Conservation (phyloP, 2,329 filamentous ascomycete genomes). For the Apiospora arundinis region DNA sequence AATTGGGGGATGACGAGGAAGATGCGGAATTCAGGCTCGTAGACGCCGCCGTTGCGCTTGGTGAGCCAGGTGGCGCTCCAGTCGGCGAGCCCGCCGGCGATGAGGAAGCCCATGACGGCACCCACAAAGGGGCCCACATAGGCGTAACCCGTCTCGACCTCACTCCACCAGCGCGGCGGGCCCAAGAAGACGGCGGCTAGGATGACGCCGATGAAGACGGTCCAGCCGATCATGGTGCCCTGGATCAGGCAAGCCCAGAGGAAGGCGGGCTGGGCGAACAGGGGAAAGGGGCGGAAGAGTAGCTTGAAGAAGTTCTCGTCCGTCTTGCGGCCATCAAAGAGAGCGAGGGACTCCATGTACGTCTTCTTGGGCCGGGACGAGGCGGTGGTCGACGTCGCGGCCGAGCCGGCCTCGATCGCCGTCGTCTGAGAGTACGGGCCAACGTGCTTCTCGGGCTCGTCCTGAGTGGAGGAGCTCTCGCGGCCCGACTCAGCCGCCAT, state of each 20-base stretch:
- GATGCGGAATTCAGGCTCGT: conserved; percentile 91
- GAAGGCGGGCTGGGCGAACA: conserved; percentile 85
- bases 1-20: conserved; percentile 83
- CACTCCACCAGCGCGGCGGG: conserved; percentile 80
- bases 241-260: conserved; percentile 82
- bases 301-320: conserved; percentile 74
- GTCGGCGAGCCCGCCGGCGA: conserved; percentile 80
- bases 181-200: conserved; percentile 83
- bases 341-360: conserved; percentile 65
- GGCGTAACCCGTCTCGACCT: conserved; percentile 83
- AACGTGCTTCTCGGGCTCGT: not conserved
- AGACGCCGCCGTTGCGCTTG: conserved; percentile 76
- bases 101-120: conserved; percentile 75
- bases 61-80: conserved; percentile 74
- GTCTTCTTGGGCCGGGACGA: conserved; percentile 56
- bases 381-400: conserved; percentile 24
- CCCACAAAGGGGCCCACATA: conserved; percentile 88
- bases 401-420: not conserved
- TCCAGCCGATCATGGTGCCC: conserved; percentile 93
- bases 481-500: conserved; percentile 47
- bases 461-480: not conserved
- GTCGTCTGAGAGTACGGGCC: conserved; percentile 23
- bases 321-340: conserved; percentile 84
- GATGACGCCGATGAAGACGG: conserved; percentile 87
- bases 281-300: conserved; percentile 76